Conservation (phyloP, 2,329 filamentous ascomycete species). For the Fusarium fracticaudum region DNA sequence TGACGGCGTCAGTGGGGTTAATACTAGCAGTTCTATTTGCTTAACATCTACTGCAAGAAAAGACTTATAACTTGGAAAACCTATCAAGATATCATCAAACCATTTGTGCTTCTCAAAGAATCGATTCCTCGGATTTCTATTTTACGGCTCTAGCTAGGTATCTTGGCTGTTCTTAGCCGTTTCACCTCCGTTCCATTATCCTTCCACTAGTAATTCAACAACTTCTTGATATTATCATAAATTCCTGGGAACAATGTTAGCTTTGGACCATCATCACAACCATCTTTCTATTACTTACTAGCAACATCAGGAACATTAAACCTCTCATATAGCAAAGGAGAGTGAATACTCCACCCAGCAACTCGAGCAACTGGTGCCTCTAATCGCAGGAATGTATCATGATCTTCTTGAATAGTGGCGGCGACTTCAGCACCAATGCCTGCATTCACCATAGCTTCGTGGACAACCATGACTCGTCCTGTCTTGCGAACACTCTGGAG, state of each 20-base stretch:
- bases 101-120: neutral
- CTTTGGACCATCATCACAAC: neutral
- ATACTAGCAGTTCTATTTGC: neutral
- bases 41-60: neutral
- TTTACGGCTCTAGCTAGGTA: neutral
- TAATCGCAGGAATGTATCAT: conserved; percentile 78
- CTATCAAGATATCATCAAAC: neutral
- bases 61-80: neutral
- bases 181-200: neutral
- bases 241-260: conserved; percentile 61
- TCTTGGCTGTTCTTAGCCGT: neutral
- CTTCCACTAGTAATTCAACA: conserved; percentile 66
- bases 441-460: conserved; percentile 91
- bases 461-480: conserved; percentile 85
- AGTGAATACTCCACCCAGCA: conserved; percentile 90
- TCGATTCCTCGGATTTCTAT: neutral
- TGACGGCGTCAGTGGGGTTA: conserved; percentile 20
- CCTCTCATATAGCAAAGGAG: conserved; percentile 80
- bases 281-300: conserved; percentile 66
- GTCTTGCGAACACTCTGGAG: conserved; percentile 88
- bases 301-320: conserved; percentile 87
- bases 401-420: conserved; percentile 83
- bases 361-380: conserved; percentile 88
- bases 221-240: conserved; percentile 75
- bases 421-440: conserved; percentile 91